phyloP scores from a whole-genome alignment of 176 grass and related monocot genomes.

The Bolboschoenus planiculmis region DNA sequence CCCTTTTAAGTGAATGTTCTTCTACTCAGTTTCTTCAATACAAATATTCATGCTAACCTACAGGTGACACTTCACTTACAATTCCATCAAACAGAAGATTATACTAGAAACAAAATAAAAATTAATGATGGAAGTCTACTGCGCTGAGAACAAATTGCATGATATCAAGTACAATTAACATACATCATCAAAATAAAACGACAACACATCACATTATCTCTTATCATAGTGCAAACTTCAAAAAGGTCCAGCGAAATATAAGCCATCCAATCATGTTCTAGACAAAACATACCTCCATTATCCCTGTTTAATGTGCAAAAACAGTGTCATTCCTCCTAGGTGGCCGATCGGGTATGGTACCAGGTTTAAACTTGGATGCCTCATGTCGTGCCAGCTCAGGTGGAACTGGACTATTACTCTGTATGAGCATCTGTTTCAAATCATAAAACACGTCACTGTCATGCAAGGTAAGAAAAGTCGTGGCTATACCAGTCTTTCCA shows the following conservation, averaged over 20 bases:
- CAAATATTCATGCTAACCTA: not conserved
- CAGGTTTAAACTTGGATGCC: conserved; percentile 90
- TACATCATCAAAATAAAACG: not conserved
- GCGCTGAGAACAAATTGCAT: not conserved
- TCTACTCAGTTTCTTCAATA: not conserved
- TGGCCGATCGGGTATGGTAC: conserved; percentile 74
- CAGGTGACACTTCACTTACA: not conserved
- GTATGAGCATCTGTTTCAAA: conserved; percentile 95
- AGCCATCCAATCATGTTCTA: not conserved
- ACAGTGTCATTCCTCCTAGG: conserved; percentile 82
- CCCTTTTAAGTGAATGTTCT: not conserved
- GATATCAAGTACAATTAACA: not conserved
- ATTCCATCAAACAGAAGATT: not conserved
- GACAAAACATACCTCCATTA: not conserved
- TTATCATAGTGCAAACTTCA: not conserved
- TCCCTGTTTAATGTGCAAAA: conserved; percentile 36
- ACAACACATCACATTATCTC: not conserved
- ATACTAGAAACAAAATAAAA: not conserved
- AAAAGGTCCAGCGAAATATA: not conserved
- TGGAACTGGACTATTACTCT: conserved; percentile 87
- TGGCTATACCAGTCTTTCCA: conserved; percentile 84
- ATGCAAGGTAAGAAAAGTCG: conserved; percentile 74
- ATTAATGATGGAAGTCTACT: not conserved
- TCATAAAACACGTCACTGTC: conserved; percentile 90
- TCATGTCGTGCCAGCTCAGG: conserved; percentile 96